phyloP scores from a whole-genome alignment of 192 early-diverging fungal genomes.

The Paraglomus brasilianum region DNA sequence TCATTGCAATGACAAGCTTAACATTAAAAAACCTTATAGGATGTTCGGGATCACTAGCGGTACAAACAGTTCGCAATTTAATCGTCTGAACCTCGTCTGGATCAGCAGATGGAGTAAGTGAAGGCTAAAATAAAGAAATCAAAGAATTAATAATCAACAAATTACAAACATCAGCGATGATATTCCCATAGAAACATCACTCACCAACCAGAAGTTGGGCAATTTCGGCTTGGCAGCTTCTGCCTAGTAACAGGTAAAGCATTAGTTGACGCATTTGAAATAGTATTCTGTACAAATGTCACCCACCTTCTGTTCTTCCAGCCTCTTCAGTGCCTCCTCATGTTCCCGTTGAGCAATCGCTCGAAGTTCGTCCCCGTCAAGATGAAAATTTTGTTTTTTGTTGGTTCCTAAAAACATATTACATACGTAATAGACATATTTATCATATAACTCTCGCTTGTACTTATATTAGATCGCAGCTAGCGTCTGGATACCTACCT shows the following conservation, averaged over 20 bases:
- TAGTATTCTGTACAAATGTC: not conserved
- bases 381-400: slow-evolving; percentile 40
- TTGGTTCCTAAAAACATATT: slow-evolving; percentile 13
- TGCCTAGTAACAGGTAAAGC: slow-evolving; percentile 12
- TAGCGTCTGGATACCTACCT: too few relatives aligned
- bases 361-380: slow-evolving; percentile 32
- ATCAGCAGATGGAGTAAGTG: slow-evolving; percentile 65
- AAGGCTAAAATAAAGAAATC: slow-evolving; percentile 50
- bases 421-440: not conserved
- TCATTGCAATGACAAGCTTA: not conserved
- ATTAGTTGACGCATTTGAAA: not conserved
- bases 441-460: too few relatives aligned
- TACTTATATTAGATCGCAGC: too few relatives aligned
- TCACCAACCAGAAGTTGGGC: slow-evolving; percentile 35
- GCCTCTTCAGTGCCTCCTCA: slow-evolving; percentile 32
- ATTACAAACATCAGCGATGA: not conserved
- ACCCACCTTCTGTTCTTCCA: slow-evolving; percentile 37
- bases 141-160: not conserved
- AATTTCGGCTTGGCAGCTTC: slow-evolving; percentile 44
- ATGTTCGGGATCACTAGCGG: slow-evolving; percentile 61
- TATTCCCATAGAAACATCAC: not conserved
- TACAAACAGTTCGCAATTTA: slow-evolving; percentile 61
- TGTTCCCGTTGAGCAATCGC: slow-evolving; percentile 36
- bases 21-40: slow-evolving; percentile 50
- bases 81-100: slow-evolving; percentile 52